Percentiles rank a stretch among this genome's conserved stretches.
Evolutionary conservation across 2,329 filamentous ascomycete species (phyloP).

Genomic region (Stemphylium lycopersici): DNA sequence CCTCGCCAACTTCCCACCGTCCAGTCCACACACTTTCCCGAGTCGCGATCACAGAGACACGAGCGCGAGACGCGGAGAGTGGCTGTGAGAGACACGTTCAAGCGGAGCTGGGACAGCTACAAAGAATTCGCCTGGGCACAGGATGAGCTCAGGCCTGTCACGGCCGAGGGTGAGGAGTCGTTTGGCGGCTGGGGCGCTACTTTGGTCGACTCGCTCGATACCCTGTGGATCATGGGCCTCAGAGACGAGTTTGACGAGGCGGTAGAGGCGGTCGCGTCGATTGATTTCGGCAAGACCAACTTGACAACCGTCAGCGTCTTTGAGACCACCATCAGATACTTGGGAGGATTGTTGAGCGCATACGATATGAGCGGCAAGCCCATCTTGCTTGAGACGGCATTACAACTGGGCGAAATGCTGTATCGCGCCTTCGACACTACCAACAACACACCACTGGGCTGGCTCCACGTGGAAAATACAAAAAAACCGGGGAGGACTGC

Average conservation of each 20-base stretch:
- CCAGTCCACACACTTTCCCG: conserved; percentile 49
- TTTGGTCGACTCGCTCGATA: conserved; percentile 55
- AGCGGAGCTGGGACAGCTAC: conserved; percentile 54
- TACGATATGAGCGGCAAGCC: conserved; percentile 47
- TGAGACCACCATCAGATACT: conserved; percentile 56
- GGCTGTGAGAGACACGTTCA: conserved; percentile 51
- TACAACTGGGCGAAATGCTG: conserved; percentile 52
- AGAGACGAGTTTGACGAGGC: conserved; percentile 56
- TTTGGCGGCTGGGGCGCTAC: conserved; percentile 58
- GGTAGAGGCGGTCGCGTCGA: conserved; percentile 51
- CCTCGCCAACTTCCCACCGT: conserved; percentile 49
- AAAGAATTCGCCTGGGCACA: conserved; percentile 53
- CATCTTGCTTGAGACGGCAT: conserved; percentile 45
- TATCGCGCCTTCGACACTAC: conserved; percentile 56
- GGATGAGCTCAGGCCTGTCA: conserved; percentile 55
- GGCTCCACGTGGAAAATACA: conserved; percentile 49
- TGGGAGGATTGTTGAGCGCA: conserved; percentile 46
- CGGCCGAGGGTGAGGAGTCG: conserved; percentile 45
- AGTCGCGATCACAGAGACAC: conserved; percentile 35
- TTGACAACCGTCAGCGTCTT: conserved; percentile 56
- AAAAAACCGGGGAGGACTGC: conserved; percentile 28
- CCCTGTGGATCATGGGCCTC: conserved; percentile 57
- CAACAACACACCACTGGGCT: conserved; percentile 53
- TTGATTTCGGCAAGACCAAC: conserved; percentile 52
- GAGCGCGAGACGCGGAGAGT: conserved; percentile 41